Percentiles rank a stretch among this genome's conserved stretches.
Conservation (phyloP, 1,284 basidiomycete genomes). For the Ceratobasidium sp. region DNA sequence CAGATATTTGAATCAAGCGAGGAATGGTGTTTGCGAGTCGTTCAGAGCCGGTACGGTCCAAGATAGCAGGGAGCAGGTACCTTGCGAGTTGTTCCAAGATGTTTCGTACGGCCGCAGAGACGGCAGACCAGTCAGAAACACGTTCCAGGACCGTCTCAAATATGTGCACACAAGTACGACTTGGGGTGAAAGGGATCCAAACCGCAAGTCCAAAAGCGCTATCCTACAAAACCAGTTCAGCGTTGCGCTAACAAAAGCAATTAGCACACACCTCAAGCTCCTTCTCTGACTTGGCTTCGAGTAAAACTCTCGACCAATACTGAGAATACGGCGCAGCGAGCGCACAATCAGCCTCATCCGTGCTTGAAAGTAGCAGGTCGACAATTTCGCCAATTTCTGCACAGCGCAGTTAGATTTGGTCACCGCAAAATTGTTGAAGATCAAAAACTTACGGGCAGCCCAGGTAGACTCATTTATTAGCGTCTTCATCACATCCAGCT, state of each 20-base stretch:
- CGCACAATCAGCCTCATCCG: constrained; percentile 12
- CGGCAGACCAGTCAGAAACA: background rate
- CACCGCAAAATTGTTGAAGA: too few relatives aligned
- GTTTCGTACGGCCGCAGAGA: background rate
- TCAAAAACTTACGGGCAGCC: background rate
- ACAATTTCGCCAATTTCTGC: constrained; percentile 1
- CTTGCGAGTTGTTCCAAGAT: constrained; percentile 16
- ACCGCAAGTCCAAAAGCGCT: background rate
- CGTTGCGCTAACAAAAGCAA: background rate
- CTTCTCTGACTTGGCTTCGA: background rate
- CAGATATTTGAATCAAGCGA: background rate
- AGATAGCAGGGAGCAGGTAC: background rate
- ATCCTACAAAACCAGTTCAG: background rate
- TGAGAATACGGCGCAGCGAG: constrained; percentile 28
- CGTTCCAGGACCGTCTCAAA: constrained; percentile 1
- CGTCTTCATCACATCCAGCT: background rate
- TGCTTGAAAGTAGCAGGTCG: background rate
- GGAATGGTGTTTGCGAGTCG: background rate
- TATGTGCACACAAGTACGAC: background rate
- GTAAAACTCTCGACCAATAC: constrained; percentile 11
- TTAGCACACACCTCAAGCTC: constrained; percentile 17
- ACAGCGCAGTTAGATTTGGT: background rate
- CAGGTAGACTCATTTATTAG: background rate
- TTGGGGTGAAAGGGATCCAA: constrained; percentile 32
- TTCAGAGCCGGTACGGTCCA: background rate